Evolutionary conservation across 192 early-diverging fungal species (phyloP), one percentile per base, ranked within the genome.

Genomic region (Podila epigama): DNA sequence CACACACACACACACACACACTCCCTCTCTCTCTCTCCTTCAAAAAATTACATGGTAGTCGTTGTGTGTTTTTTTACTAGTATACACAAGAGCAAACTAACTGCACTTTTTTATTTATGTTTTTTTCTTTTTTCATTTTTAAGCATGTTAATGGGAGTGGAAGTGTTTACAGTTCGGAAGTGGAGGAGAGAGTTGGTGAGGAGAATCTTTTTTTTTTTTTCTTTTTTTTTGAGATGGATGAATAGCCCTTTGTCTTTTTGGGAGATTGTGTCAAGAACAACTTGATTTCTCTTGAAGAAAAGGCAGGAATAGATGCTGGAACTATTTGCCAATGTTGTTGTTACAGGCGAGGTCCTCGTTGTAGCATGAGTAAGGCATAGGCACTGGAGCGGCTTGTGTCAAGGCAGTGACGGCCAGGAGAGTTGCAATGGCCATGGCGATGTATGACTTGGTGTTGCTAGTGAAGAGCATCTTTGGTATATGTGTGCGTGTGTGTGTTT

Each of bases 131-230:
- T 41, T 41, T 59, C 1, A 58, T 34, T 20, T 22, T 18, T 27
- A 35, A 44, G 51, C 83, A 82, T 93, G 68, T 93, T 88, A 66
- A 93, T 91, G 54, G 91, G 91, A 32, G 91, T 88, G 0, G 91
- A 93, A 68, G 91, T 91, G 66, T 83, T 86, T 1, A n/a, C n/a
- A n/a, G n/a, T n/a, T n/a, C n/a, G n/a, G n/a, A n/a, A n/a, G n/a
- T n/a, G n/a, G n/a, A n/a, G n/a, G n/a, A n/a, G n/a, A n/a, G n/a
- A n/a, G n/a, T n/a, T n/a, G n/a, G n/a, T n/a, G n/a, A n/a, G n/a
- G n/a, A n/a, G n/a, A n/a, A n/a, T n/a, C n/a, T n/a, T n/a, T n/a
- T n/a, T n/a, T n/a, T n/a, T n/a, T n/a, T n/a, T n/a, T n/a, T n/a
- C n/a, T n/a, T n/a, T n/a, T n/a, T n/a, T n/a, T n/a, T n/a, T n/a